Evolutionary conservation across 2,329 filamentous ascomycete genomes (phyloP), one percentile per base, ranked within the genome.

Genomic region (Diplodia scrobiculata): DNA sequence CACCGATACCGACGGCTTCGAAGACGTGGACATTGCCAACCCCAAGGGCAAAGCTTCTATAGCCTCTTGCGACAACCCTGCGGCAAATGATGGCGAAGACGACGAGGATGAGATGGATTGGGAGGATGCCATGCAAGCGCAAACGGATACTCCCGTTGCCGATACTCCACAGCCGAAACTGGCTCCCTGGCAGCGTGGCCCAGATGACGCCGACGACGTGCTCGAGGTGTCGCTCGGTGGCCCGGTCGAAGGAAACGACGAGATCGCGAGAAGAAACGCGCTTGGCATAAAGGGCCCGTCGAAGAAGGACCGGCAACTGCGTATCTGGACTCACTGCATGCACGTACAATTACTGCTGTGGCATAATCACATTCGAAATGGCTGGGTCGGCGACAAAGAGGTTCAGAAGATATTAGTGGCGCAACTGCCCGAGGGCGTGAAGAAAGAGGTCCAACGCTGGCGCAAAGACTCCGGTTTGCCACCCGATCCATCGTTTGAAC

Each of bases 271-370:
- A 67, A 81, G 83, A 9, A 58, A 47, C 5, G 79, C 84, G 25
- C 83, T 89, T n/a, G 77, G 79, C 19, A 97, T 91, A 77, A 97
- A 94, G 74, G 93, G 92, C 0, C 90, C 91, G 0, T 90, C 91
- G 2, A 97, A 97, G 78, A 86, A 90, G 32, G 92, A 97, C 74
- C 87, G 91, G 62, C 85, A 87, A 68, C 90, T 94, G 66, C 86
- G 95, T 29, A 85, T 88, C 38, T 84, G 88, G 3, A 92, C 92
- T 0, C 95, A 99, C 77, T 91, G 91, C 71, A 84, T 97, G 70
- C 95, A 99, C 77, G 92, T 98, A 1, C 88, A 96, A 74, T 86
- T 88, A 63, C 81, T 99, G 17, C 84, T 99, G 67, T 97, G 90
- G 84, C 93, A 98, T 75, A 98, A 98, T 73, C 86, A 91, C 0